Base-by-base conservation (phyloP, 345 rosid species). In the Reutealis trisperma region DNA sequence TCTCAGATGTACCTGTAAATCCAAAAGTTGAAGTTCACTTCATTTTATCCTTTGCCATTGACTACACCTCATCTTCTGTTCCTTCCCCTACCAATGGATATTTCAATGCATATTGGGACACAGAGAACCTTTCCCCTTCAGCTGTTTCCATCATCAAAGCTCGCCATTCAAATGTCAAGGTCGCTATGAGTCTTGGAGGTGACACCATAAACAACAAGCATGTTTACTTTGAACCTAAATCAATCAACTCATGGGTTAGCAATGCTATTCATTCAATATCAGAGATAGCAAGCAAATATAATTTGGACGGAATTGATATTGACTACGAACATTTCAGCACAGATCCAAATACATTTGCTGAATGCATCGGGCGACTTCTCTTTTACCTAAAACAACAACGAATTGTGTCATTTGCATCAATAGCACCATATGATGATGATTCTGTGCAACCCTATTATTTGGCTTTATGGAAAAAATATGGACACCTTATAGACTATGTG, bases 111-210 rank as follows among this genome's bases (percentile, higher is more conserved):
- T 84, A 80, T 73, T 88, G 88, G 89, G 87, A 87, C 74, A 79
- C 71, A 10, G 21, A 34, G 6, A 86, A 85, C 75, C 87, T 88
- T 70, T 44, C 58, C 70, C 79, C 87, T 37, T 75, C 85, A 19
- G 70, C 32, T 16, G 80, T 85, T 52, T 79, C 86, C 77, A 73
- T 86, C 32, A 75, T 88, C 79, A 87, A 81, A 82, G 75, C 82
- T 30, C n/a, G 9, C 19, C 80, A 82, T 79, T 65, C 79, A 3
- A 90, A 80, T 30, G 82, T 88, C 72, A 88, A 78, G 85, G 86
- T 88, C 21, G 90, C 86, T n/a, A 77, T 88, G 88, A 87, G 89
- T 77, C 89, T 90, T 25, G 91, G 89, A 0, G 90, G 93, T 5
- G 91, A 85, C 76, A 80, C 86, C 42, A 32, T 84, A 34, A 67